A percentile compares a stretch with the other conserved stretches of the same genome.
Conservation (phyloP, 1,139 yeast species). For the Wickerhamomyces sp. region DNA sequence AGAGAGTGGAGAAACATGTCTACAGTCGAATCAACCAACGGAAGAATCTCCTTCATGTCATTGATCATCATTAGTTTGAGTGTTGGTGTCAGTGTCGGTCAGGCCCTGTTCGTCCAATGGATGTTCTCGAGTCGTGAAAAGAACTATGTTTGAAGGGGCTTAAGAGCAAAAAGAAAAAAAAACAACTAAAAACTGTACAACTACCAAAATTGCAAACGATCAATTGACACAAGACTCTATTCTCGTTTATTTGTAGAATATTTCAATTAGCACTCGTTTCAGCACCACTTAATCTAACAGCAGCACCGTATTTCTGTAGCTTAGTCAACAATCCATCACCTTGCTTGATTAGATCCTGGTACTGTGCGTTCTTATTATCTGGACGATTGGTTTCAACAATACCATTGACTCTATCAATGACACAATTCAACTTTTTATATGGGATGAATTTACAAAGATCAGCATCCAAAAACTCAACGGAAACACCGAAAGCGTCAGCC, state of each 20-base stretch:
- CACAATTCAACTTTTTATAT: conserved; percentile 88
- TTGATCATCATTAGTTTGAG: conserved; percentile 54
- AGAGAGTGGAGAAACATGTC: conserved; percentile 73
- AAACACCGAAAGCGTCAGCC: conserved; percentile 91
- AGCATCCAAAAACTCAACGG: conserved; percentile 72
- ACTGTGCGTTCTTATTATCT: conserved; percentile 92
- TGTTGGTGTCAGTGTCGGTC: conserved; percentile 62
- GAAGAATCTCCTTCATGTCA: conserved; percentile 60
- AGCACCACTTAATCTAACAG: conserved; percentile 91
- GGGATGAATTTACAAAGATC: conserved; percentile 92
- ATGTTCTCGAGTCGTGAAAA: conserved; percentile 35
- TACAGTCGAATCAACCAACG: conserved; percentile 61
- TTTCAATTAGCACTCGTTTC: conserved; percentile 57
- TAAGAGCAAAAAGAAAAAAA: neutral
- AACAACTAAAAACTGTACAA: neutral
- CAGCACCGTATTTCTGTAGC: conserved; percentile 95
- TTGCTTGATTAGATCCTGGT: conserved; percentile 80
- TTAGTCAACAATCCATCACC: conserved; percentile 92
- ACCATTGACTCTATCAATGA: conserved; percentile 93
- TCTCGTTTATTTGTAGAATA: too few relatives aligned
- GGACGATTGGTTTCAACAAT: conserved; percentile 95
- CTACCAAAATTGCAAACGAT: neutral
- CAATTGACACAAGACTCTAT: too few relatives aligned
- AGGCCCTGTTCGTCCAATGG: conserved; percentile 53
- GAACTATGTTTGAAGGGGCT: conserved; percentile 28